Evolutionary conservation across 169 alveolate genomes (phyloP).

Genomic region (Theileria annulata): DNA sequence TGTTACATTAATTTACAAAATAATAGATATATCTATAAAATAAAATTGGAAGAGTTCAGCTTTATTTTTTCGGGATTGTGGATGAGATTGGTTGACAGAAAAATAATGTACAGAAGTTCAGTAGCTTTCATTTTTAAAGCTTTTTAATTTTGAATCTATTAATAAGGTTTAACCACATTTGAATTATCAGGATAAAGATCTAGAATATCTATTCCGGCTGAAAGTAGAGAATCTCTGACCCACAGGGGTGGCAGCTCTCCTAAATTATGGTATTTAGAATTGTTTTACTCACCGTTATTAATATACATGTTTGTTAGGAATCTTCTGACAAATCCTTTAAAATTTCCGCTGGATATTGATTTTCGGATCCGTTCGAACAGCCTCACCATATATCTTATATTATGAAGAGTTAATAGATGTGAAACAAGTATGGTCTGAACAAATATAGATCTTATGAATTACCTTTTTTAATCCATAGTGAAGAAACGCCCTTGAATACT

Average conservation of each 20-base stretch:
- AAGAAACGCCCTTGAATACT: conserved; percentile 80
- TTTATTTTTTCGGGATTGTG: too few relatives aligned
- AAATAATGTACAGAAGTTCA: not conserved
- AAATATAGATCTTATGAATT: conserved; percentile 8
- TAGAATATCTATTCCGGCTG: conserved; percentile 31
- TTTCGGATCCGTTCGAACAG: conserved; percentile 65
- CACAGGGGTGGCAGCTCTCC: conserved; percentile 38
- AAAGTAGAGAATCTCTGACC: conserved; percentile 37
- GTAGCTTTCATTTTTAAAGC: not conserved
- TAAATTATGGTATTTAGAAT: not conserved
- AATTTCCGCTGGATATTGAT: conserved; percentile 18
- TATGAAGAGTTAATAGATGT: conserved; percentile 89
- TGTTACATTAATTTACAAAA: too few relatives aligned
- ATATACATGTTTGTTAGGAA: conserved; percentile 21
- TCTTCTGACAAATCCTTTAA: conserved; percentile 21
- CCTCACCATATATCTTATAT: conserved; percentile 85
- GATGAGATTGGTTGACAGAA: too few relatives aligned
- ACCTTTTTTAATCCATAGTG: conserved; percentile 34
- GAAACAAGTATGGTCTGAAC: conserved; percentile 83
- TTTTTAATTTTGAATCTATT: not conserved
- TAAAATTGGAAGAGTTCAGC: too few relatives aligned
- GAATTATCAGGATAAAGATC: conserved; percentile 19
- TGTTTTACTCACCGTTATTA: conserved; percentile 17
- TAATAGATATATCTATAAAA: too few relatives aligned
- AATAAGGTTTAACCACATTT: not conserved